A percentile compares a stretch with the other conserved stretches of the same genome.
phyloP scores from a whole-genome alignment of 2,329 filamentous ascomycete genomes.

The Aspergillus ochraceus region DNA sequence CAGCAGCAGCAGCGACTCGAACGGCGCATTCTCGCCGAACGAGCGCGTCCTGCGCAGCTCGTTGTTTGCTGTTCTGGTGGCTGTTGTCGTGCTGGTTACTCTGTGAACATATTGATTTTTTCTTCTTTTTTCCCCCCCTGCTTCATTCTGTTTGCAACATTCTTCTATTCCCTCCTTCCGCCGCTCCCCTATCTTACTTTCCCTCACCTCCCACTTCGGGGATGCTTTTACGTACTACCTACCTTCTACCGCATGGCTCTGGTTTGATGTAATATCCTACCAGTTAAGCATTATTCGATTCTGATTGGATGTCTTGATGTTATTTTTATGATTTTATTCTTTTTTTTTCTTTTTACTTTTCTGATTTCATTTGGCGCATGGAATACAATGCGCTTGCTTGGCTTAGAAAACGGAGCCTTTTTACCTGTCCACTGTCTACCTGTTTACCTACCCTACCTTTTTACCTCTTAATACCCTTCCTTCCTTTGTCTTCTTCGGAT shows the following conservation, averaged over 20 bases:
- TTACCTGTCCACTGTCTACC: background rate
- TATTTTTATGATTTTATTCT: constrained; percentile 1
- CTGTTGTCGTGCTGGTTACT: constrained; percentile 46
- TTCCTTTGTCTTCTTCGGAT: background rate
- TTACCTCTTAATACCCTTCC: background rate
- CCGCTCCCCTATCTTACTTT: background rate
- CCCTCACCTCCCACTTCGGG: background rate
- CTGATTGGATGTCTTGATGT: constrained; percentile 18
- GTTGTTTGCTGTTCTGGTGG: constrained; percentile 49
- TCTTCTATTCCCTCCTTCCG: background rate
- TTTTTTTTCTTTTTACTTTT: background rate
- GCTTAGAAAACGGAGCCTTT: background rate
- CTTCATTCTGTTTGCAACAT: constrained; percentile 9
- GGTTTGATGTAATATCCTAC: constrained; percentile 6
- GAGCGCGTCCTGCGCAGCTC: constrained; percentile 46
- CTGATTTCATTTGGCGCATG: constrained; percentile 9
- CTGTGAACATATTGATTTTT: constrained; percentile 34
- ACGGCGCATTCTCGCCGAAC: constrained; percentile 33
- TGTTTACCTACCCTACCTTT: background rate
- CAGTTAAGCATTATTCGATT: constrained; percentile 4
- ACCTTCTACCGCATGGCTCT: background rate
- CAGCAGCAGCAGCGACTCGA: constrained; percentile 17
- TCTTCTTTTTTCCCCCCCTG: constrained; percentile 9
- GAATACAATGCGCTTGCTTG: background rate
- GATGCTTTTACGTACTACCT: background rate